phyloP scores from a whole-genome alignment of 2,329 filamentous ascomycete genomes.

The Cordyceps farinosa region DNA sequence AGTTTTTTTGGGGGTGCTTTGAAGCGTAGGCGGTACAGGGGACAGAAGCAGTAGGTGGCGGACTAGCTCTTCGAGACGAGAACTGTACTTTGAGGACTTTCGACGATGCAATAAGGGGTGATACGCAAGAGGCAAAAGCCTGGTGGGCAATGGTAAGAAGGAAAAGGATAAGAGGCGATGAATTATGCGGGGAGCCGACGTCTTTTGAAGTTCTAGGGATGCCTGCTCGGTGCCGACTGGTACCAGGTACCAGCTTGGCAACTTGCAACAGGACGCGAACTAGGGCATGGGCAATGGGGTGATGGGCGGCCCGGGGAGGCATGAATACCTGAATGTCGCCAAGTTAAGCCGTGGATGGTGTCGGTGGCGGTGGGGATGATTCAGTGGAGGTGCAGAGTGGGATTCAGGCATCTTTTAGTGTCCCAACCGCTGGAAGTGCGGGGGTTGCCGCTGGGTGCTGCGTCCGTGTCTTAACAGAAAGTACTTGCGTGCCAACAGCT shows the following conservation, averaged over 20 bases:
- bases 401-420: slow-evolving; percentile 7
- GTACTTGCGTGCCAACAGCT: not conserved
- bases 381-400: slow-evolving; percentile 3
- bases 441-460: not conserved
- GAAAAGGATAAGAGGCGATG: slow-evolving; percentile 23
- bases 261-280: not conserved
- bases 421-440: not conserved
- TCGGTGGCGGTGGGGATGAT: slow-evolving; percentile 1
- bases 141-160: slow-evolving; percentile 17
- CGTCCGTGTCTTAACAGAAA: not conserved
- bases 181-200: slow-evolving; percentile 22
- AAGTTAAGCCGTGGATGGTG: slow-evolving; percentile 3
- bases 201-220: slow-evolving; percentile 10
- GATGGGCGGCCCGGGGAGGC: not conserved
- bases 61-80: not conserved
- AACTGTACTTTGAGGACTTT: slow-evolving; percentile 1
- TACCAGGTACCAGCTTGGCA: not conserved
- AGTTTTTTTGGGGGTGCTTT: not conserved
- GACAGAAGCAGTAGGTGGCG: slow-evolving; percentile 16
- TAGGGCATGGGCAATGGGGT: too few species aligned
- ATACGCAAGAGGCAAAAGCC: slow-evolving; percentile 18
- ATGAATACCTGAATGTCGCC: not conserved
- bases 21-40: slow-evolving; percentile 16
- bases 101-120: slow-evolving; percentile 4
- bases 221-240: not conserved